Percentiles rank a stretch among this genome's conserved stretches.
These are phyloP conservation scores for Verticillium nonalfalfae DNA, from an alignment of 2,329 filamentous ascomycete genomes.

Conservation along the genomic window DNA sequence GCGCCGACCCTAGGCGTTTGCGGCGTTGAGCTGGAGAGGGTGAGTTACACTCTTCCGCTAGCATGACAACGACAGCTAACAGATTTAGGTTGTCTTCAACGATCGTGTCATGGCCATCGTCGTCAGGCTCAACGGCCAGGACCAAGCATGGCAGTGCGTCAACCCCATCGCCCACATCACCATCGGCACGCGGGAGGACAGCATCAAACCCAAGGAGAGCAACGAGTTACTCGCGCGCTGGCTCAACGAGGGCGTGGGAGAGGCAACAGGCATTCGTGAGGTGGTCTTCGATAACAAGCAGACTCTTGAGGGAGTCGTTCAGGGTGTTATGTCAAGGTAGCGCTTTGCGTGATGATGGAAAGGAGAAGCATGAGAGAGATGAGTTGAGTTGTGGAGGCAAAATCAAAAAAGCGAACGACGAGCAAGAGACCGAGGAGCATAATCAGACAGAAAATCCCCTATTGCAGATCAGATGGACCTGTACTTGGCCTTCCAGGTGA, in stretches of 20 bases:
- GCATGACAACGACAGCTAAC: not conserved
- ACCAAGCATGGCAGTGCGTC: constrained; percentile 55
- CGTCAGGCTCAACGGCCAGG: constrained; percentile 60
- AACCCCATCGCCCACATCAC: constrained; percentile 86
- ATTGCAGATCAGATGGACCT: too few relatives aligned
- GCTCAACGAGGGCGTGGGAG: constrained; percentile 51
- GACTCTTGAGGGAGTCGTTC: constrained; percentile 38
- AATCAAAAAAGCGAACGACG: too few relatives aligned
- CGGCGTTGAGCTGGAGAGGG: constrained; percentile 56
- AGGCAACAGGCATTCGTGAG: constrained; percentile 35
- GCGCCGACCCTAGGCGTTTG: constrained; percentile 51
- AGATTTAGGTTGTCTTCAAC: constrained; percentile 66
- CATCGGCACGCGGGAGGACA: constrained; percentile 67
- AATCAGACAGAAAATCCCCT: too few relatives aligned
- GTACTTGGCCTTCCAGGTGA: too few relatives aligned
- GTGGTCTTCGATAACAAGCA: constrained; percentile 43
- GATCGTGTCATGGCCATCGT: constrained; percentile 86
- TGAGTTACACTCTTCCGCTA: constrained; percentile 19
- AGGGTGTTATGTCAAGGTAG: constrained; percentile 43
- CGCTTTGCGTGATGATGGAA: too few relatives aligned
- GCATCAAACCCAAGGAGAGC: constrained; percentile 89
- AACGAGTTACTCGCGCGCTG: constrained; percentile 76
- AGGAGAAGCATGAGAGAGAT: not conserved
- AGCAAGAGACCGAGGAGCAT: too few relatives aligned
- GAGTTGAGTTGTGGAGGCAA: too few relatives aligned